phyloP scores from a whole-genome alignment of 106 monocot genomes.

The Amphibolis antarctica region DNA sequence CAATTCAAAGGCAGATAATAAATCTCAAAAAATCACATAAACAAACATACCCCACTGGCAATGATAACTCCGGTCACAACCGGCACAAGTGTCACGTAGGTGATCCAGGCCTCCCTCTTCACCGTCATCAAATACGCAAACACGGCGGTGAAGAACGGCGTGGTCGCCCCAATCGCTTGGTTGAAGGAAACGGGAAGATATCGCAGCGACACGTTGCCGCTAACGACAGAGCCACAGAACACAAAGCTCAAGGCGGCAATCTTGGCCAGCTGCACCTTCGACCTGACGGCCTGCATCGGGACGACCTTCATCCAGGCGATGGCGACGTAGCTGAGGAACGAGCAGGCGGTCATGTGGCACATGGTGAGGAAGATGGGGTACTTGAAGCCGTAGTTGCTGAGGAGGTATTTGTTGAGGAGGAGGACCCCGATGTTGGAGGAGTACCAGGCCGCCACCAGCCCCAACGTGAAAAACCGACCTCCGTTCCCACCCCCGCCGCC shows the following conservation, averaged over 20 bases:
- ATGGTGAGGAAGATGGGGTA: slow-evolving; percentile 33
- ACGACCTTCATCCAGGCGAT: slow-evolving; percentile 26
- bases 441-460: slow-evolving; percentile 59
- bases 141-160: slow-evolving; percentile 23
- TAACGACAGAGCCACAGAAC: slow-evolving; percentile 22
- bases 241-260: slow-evolving; percentile 20
- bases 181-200: slow-evolving; percentile 23
- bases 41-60: slow-evolving; percentile 19
- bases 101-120: slow-evolving; percentile 22
- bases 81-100: slow-evolving; percentile 17
- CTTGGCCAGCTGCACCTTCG: slow-evolving; percentile 14
- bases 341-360: slow-evolving; percentile 29
- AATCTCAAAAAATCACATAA: no score
- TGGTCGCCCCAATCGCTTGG: slow-evolving; percentile 20
- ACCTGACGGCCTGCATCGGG: slow-evolving; percentile 21
- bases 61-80: slow-evolving; percentile 23
- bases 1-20: no score
- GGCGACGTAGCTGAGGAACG: slow-evolving; percentile 25
- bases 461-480: slow-evolving; percentile 44
- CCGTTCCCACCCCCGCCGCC: not conserved
- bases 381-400: slow-evolving; percentile 25
- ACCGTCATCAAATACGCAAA: slow-evolving; percentile 21
- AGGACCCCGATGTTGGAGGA: slow-evolving; percentile 65
- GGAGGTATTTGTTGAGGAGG: slow-evolving; percentile 34
- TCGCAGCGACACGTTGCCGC: slow-evolving; percentile 18